Base-by-base conservation (phyloP, 1,284 basidiomycete species). In the Ustilago crameri region DNA sequence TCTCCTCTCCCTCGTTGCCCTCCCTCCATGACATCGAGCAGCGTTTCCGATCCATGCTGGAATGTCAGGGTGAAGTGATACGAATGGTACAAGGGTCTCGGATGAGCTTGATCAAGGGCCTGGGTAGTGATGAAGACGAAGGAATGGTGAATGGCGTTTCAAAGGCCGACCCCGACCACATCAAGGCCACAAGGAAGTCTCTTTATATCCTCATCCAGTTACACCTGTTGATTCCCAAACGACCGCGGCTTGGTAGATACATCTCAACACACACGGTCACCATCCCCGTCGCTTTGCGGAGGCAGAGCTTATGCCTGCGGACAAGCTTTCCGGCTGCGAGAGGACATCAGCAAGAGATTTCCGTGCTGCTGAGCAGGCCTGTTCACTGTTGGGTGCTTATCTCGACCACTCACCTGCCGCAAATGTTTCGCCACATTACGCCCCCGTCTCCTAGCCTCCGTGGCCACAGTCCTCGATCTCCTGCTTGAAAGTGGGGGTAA, bases 11-110 rank as follows among this genome's bases (percentile, higher is more conserved):
- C n/a, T n/a, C 2, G 9, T 37, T 40, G 38, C 34, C 46, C 18
- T n/a, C n/a, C n/a, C 34, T 27, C 14, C 47, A 35, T 9, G 37
- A 34, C 35, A n/a, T 43, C 22, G 44, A 8, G n/a, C 10, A 26
- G 18, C 26, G 9, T 5, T 46, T 45, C 51, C 46, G 35, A 20
- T 65, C 55, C 62, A 65, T 53, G 12, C 2, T 18, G 41, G 23
- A 23, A 42, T 18, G 9, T 26, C 32, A 42, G 30, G 45, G 27
- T 14, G 27, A 34, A n/a, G 30, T 18, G 20, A 18, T 20, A 3
- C 17, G 9, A 40, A 9, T 4, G 38, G 20, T 3, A 15, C 3
- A 7, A 15, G 4, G 17, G 18, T 12, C 41, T 18, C 5, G 15
- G 41, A 9, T 23, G 22, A 23, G 41, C 5, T 15, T 18, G 35